Percentiles rank a stretch among this genome's conserved stretches.
phyloP scores from a whole-genome alignment of 2,329 filamentous ascomycete genomes.

The Cytospora leucostoma region DNA sequence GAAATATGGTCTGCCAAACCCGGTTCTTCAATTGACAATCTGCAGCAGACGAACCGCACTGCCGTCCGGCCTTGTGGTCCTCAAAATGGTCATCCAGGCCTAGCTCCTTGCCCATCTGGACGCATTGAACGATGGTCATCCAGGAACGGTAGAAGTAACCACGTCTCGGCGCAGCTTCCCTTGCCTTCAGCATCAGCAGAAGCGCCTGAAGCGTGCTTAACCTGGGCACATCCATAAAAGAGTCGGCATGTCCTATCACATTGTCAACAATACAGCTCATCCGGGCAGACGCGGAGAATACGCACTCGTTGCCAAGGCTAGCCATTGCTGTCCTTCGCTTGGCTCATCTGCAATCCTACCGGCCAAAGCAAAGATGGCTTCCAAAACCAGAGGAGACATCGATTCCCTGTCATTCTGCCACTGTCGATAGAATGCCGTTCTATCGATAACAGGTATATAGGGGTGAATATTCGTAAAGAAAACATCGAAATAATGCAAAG shows the following conservation, averaged over 20 bases:
- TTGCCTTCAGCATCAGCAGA: conserved; percentile 83
- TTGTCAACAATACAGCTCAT: conserved; percentile 33
- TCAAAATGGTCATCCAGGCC: conserved; percentile 85
- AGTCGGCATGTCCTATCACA: conserved; percentile 78
- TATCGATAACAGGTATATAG: conserved; percentile 87
- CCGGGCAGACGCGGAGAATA: neutral
- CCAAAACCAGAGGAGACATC: conserved; percentile 85
- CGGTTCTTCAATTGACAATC: conserved; percentile 85
- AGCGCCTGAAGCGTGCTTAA: conserved; percentile 90
- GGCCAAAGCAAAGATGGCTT: conserved; percentile 88
- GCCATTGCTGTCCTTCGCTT: conserved; percentile 85
- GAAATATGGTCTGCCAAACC: conserved; percentile 86
- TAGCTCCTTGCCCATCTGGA: conserved; percentile 90
- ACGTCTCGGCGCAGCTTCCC: conserved; percentile 87
- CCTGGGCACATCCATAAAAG: conserved; percentile 89
- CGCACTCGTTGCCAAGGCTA: conserved; percentile 82
- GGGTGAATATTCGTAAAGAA: conserved; percentile 91
- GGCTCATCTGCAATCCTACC: conserved; percentile 82
- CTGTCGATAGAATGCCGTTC: conserved; percentile 79
- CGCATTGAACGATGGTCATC: conserved; percentile 91
- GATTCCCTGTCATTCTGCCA: conserved; percentile 82
- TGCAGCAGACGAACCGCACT: conserved; percentile 67
- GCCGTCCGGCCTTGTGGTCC: conserved; percentile 70
- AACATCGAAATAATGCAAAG: conserved; percentile 82
- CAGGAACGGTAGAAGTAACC: conserved; percentile 97